These are phyloP conservation scores for Phaseolus lunatus DNA, from an alignment of 306 rosid species.

Conservation along the genomic window DNA sequence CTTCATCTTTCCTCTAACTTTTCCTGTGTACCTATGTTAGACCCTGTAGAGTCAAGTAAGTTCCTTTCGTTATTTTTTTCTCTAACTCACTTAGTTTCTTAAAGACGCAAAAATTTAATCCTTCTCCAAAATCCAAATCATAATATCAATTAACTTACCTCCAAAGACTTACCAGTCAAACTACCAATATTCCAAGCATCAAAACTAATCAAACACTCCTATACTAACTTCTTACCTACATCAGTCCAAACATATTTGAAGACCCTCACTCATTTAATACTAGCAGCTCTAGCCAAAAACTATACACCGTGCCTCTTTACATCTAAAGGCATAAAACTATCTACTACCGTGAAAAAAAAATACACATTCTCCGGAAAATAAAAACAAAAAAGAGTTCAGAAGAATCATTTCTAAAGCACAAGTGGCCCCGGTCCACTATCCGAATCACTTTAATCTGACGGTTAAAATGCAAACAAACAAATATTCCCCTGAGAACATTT, in stretches of 20 bases:
- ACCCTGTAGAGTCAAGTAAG: not conserved
- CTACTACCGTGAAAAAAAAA: not conserved
- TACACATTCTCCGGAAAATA: not conserved
- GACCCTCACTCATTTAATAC: not conserved
- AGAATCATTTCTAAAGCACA: constrained; percentile 14
- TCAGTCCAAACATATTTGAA: not conserved
- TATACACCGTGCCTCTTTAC: not conserved
- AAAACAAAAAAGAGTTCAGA: not conserved
- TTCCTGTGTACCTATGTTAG: not conserved
- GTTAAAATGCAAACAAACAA: not conserved
- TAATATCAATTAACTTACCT: not conserved
- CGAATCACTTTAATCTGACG: not conserved
- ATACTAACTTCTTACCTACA: not conserved
- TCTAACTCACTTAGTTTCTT: not conserved
- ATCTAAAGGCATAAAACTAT: not conserved
- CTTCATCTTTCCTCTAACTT: not conserved
- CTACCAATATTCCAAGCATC: not conserved
- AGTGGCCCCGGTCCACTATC: not conserved
- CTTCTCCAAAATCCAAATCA: not conserved
- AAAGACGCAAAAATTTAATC: not conserved
- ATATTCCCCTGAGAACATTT: not conserved
- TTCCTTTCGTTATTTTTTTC: not conserved
- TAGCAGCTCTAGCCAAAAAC: not conserved
- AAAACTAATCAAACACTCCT: not conserved
- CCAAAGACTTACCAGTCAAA: not conserved